Conservation (phyloP, 2,329 filamentous ascomycete species). For the Aquanectria penicillioides region DNA sequence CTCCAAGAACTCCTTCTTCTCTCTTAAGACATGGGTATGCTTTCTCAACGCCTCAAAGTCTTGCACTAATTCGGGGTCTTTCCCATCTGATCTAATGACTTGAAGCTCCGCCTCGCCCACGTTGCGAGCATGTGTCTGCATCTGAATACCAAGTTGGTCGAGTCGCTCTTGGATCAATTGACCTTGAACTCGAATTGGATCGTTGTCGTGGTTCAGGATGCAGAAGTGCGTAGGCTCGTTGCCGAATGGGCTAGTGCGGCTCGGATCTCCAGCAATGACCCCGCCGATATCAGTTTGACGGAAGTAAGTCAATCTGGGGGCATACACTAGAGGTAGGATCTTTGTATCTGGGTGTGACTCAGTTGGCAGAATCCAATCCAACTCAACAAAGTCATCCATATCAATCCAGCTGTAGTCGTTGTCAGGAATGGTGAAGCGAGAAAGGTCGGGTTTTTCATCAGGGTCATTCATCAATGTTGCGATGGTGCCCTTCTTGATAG, state of each 20-base stretch:
- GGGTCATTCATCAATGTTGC: constrained; percentile 62
- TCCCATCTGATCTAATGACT: constrained; percentile 61
- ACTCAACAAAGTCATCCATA: constrained; percentile 98
- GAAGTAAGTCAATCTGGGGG: constrained; percentile 97
- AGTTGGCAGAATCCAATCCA: constrained; percentile 94
- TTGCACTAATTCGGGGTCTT: constrained; percentile 61
- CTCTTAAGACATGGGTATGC: constrained; percentile 65
- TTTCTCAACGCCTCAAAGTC: constrained; percentile 70
- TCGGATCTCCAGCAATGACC: constrained; percentile 80
- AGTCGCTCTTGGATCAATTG: constrained; percentile 86
- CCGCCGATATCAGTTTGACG: constrained; percentile 93
- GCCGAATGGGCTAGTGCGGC: constrained; percentile 88
- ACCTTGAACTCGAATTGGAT: constrained; percentile 88
- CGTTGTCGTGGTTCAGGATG: constrained; percentile 91
- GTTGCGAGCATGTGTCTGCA: constrained; percentile 76
- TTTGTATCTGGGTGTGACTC: constrained; percentile 92
- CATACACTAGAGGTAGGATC: constrained; percentile 90
- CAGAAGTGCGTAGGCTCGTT: constrained; percentile 94
- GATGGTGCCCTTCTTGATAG: constrained; percentile 71
- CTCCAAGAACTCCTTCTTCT: constrained; percentile 68
- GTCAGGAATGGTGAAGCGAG: constrained; percentile 93
- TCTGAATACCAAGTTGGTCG: constrained; percentile 80
- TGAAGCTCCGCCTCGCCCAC: constrained; percentile 81
- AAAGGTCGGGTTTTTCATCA: constrained; percentile 75
- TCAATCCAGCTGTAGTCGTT: constrained; percentile 97